Percentiles rank a stretch among this genome's conserved stretches.
Evolutionary conservation across 805 yeast genomes (phyloP).

Genomic region (Metschnikowia borealis): DNA sequence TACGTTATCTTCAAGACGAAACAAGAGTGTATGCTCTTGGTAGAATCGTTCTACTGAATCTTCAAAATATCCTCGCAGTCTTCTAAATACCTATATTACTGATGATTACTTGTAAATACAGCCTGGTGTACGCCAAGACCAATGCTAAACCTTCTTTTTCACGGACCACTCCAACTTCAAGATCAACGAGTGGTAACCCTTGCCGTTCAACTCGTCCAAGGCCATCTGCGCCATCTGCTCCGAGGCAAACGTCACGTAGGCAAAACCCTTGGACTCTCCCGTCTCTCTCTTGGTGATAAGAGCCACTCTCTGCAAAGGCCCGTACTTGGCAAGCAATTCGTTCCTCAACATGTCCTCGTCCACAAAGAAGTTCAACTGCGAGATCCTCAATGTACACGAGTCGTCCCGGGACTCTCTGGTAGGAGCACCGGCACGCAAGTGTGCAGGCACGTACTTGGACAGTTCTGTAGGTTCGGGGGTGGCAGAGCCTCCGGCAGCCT

Average conservation of each 20-base stretch:
- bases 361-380: slow-evolving; percentile 84
- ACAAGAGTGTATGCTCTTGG: too few relatives aligned
- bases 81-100: not conserved
- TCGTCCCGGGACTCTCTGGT: slow-evolving; percentile 65
- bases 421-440: slow-evolving; percentile 44
- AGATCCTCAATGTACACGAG: slow-evolving; percentile 79
- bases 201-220: slow-evolving; percentile 72
- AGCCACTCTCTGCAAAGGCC: slow-evolving; percentile 67
- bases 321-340: slow-evolving; percentile 67
- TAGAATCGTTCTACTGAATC: too few relatives aligned
- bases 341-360: slow-evolving; percentile 75
- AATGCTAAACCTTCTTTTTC: slow-evolving; percentile 33
- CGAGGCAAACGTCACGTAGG: slow-evolving; percentile 79
- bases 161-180: slow-evolving; percentile 47
- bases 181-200: slow-evolving; percentile 88
- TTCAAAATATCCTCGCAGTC: too few relatives aligned
- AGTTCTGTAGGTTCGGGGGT: slow-evolving; percentile 25
- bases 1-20: too few relatives aligned
- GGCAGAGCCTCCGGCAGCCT: slow-evolving; percentile 38
- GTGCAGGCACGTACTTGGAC: slow-evolving; percentile 42
- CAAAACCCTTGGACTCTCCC: slow-evolving; percentile 92
- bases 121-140: not conserved
- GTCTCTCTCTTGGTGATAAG: slow-evolving; percentile 90
- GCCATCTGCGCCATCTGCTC: slow-evolving; percentile 73
- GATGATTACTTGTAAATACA: not conserved